phyloP scores from a whole-genome alignment of 345 rosid species.

The Anacardium occidentale region DNA sequence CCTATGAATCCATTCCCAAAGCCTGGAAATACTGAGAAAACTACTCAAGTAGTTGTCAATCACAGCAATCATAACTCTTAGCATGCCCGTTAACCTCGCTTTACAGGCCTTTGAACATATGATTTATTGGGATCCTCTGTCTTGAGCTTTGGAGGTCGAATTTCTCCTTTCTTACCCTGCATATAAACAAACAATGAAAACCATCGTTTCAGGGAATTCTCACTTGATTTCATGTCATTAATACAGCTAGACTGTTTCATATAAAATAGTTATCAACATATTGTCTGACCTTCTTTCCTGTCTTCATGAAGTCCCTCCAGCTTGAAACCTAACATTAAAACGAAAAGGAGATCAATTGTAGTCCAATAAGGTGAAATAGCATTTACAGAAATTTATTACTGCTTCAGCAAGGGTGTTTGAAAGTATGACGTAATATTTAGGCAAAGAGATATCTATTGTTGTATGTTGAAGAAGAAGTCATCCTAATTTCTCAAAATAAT shows the following conservation, averaged over 20 bases:
- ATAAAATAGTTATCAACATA: neutral
- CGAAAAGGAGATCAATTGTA: neutral
- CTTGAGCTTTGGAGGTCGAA: slow-evolving; percentile 91
- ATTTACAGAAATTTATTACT: neutral
- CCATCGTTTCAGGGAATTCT: neutral
- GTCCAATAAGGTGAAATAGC: neutral
- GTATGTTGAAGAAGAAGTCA: too few species aligned
- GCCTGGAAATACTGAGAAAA: neutral
- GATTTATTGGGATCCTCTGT: slow-evolving; percentile 98
- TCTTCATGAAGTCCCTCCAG: slow-evolving; percentile 93
- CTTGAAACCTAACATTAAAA: slow-evolving; percentile 64
- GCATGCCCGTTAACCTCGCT: slow-evolving; percentile 53
- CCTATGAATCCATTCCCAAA: neutral
- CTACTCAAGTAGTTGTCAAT: slow-evolving; percentile 3
- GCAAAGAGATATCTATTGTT: too few species aligned
- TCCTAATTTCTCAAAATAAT: too few species aligned
- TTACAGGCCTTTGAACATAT: slow-evolving; percentile 91
- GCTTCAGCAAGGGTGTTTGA: too few species aligned
- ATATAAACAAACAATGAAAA: neutral
- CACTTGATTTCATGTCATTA: neutral
- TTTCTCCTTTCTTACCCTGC: slow-evolving; percentile 89
- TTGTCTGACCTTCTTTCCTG: slow-evolving; percentile 78
- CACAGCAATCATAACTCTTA: neutral
- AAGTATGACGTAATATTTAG: too few species aligned
- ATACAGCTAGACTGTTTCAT: neutral